These are phyloP conservation scores for Zymoseptoria brevis DNA, from an alignment of 2,329 filamentous ascomycete species.

Conservation along the genomic window DNA sequence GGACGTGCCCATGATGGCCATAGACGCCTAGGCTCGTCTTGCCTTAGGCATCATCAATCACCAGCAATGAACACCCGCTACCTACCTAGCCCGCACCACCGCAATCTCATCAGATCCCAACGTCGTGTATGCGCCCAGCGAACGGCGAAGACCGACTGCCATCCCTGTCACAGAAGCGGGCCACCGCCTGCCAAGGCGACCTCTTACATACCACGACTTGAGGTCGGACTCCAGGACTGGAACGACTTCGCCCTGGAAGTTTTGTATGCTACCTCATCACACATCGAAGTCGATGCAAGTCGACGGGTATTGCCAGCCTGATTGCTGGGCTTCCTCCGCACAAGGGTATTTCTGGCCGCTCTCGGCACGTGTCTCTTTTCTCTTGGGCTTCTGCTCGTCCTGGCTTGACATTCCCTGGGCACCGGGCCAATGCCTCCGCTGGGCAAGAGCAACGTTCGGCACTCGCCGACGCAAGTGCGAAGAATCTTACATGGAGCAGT, in stretches of 20 bases:
- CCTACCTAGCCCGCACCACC: background rate
- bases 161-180: background rate
- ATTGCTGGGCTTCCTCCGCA: background rate
- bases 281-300: background rate
- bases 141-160: background rate
- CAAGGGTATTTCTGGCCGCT: background rate
- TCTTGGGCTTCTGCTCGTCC: no score
- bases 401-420: background rate
- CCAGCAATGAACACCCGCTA: background rate
- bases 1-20: background rate
- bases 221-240: no score
- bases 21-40: background rate
- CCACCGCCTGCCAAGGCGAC: no score
- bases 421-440: background rate
- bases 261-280: background rate
- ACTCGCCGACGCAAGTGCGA: background rate
- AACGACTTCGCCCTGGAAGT: background rate
- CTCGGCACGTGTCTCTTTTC: no score
- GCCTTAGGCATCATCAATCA: background rate
- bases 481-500: background rate
- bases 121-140: no score
- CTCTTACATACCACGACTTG: background rate
- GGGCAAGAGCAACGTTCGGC: background rate
- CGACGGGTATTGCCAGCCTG: background rate
- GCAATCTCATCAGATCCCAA: background rate